Conservation (phyloP, 2,329 filamentous ascomycete genomes). For the Paracorniculantispora psalliotae region DNA sequence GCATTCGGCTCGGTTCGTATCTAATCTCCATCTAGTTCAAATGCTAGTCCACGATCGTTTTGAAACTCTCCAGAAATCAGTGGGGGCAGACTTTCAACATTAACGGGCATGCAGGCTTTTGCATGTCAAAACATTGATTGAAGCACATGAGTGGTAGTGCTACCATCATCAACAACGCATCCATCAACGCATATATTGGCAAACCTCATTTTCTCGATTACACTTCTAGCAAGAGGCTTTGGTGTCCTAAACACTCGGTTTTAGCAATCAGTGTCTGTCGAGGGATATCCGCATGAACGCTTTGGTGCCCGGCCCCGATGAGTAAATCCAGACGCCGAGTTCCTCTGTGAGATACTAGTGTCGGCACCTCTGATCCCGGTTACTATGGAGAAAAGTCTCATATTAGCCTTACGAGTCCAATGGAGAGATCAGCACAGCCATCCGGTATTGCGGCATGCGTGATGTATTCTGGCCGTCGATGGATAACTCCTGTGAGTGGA, state of each 20-base stretch:
- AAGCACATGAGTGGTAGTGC: slow-evolving; percentile 70
- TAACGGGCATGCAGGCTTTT: slow-evolving; percentile 81
- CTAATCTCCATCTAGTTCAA: slow-evolving; percentile 22
- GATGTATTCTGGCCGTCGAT: slow-evolving; percentile 72
- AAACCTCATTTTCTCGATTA: slow-evolving; percentile 78
- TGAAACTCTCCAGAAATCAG: slow-evolving; percentile 68
- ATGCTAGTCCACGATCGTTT: slow-evolving; percentile 69
- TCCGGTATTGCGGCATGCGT: slow-evolving; percentile 78
- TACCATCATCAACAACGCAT: slow-evolving; percentile 81
- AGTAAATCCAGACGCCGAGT: slow-evolving; percentile 7
- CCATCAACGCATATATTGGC: slow-evolving; percentile 78
- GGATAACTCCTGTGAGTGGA: slow-evolving; percentile 69
- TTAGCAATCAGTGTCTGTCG: slow-evolving; percentile 68
- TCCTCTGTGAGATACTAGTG: slow-evolving; percentile 33
- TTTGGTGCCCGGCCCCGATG: slow-evolving; percentile 65
- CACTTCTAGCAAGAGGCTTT: slow-evolving; percentile 76
- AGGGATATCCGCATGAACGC: slow-evolving; percentile 74
- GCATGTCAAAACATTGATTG: slow-evolving; percentile 70
- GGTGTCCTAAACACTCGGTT: slow-evolving; percentile 69
- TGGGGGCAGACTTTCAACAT: slow-evolving; percentile 76
- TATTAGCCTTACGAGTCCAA: slow-evolving; percentile 67
- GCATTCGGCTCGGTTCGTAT: too few species aligned
- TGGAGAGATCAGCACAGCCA: slow-evolving; percentile 73
- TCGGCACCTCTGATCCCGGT: slow-evolving; percentile 72
- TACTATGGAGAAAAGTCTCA: slow-evolving; percentile 68